A percentile compares a stretch with the other conserved stretches of the same genome.
phyloP scores from a whole-genome alignment of 2,329 filamentous ascomycete genomes.

The Penicillium sp. region DNA sequence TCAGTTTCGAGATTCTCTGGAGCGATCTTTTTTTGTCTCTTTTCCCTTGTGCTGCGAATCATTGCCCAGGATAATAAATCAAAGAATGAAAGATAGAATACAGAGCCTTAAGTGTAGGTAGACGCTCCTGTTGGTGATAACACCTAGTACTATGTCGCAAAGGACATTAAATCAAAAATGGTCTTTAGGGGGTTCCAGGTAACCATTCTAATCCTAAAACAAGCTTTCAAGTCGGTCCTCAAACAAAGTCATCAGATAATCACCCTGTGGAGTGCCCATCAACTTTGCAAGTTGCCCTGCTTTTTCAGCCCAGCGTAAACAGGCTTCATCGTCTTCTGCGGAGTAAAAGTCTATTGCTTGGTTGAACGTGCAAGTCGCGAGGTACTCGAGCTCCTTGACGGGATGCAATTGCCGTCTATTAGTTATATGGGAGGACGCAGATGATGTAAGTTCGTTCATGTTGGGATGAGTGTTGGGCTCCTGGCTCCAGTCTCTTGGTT shows the following conservation, averaged over 20 bases:
- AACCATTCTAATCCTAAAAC: neutral
- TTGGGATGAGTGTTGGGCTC: neutral
- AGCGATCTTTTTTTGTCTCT: too few relatives aligned
- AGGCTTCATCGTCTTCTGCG: slow-evolving; percentile 25
- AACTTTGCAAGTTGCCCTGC: slow-evolving; percentile 31
- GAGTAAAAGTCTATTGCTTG: slow-evolving; percentile 49
- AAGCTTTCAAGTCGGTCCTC: slow-evolving; percentile 11
- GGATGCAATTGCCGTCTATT: slow-evolving; percentile 38
- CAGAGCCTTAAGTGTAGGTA: too few relatives aligned
- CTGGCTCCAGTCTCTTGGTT: neutral
- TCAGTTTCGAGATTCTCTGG: too few relatives aligned
- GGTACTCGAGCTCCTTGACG: slow-evolving; percentile 51
- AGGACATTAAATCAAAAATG: too few relatives aligned
- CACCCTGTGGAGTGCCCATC: slow-evolving; percentile 17
- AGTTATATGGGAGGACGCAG: neutral
- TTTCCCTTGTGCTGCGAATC: too few relatives aligned
- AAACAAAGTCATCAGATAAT: neutral
- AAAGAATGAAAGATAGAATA: too few relatives aligned
- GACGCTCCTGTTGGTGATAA: too few relatives aligned
- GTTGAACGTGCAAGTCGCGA: slow-evolving; percentile 52
- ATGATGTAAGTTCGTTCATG: neutral
- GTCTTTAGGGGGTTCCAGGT: too few relatives aligned
- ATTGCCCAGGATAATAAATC: too few relatives aligned
- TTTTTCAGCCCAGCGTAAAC: slow-evolving; percentile 32
- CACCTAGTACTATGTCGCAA: too few relatives aligned